Percentiles rank a stretch among this genome's conserved stretches.
Evolutionary conservation across 2,329 filamentous ascomycete species (phyloP).

Genomic region (Diaporthe caulivora): DNA sequence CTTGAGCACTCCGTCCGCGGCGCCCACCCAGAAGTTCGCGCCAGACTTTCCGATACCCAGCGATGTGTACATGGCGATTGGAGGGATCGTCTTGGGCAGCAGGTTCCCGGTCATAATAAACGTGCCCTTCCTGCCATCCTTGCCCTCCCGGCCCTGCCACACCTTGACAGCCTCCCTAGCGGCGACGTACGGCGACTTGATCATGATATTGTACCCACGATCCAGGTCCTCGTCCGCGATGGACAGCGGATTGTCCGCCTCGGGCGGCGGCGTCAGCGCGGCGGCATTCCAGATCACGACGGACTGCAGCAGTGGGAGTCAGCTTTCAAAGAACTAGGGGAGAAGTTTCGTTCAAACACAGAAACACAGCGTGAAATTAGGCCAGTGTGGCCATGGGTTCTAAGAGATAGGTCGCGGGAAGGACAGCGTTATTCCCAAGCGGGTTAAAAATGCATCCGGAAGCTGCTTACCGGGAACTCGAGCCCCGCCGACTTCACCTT

Average conservation of each 20-base stretch:
- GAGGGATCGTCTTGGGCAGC: constrained; percentile 25
- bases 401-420: no score
- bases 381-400: no score
- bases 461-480: no score
- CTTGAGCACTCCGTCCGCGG: constrained; percentile 35
- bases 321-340: no score
- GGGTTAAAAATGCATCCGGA: no score
- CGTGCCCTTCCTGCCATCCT: constrained; percentile 35
- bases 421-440: no score
- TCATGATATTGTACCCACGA: constrained; percentile 32
- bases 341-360: no score
- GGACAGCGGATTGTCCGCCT: constrained; percentile 36
- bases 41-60: constrained; percentile 37
- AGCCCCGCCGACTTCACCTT: constrained; percentile 16
- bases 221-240: constrained; percentile 27
- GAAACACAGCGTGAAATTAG: no score
- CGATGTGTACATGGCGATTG: constrained; percentile 18
- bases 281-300: constrained; percentile 40
- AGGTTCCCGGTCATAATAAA: constrained; percentile 39
- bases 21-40: constrained; percentile 33
- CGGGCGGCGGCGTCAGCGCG: constrained; percentile 19
- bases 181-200: constrained; percentile 36
- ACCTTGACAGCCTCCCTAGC: constrained; percentile 35
- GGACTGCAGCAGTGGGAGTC: no score
- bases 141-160: constrained; percentile 21